Evolutionary conservation across 331 rosid species (phyloP), one percentile per base, ranked within the genome.

Genomic region (Stylosanthes scabra): DNA sequence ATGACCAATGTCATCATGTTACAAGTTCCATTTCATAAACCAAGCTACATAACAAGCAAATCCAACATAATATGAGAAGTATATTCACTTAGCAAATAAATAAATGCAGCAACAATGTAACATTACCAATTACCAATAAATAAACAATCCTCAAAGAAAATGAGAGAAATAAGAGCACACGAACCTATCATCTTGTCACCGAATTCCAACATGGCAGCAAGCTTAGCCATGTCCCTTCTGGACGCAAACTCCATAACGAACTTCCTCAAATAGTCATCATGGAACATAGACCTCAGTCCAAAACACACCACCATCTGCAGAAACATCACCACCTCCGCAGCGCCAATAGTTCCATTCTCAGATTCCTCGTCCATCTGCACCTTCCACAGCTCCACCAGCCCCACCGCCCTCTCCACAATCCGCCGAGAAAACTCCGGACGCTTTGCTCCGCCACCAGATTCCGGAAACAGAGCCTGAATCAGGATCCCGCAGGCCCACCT

Each of bases 401-500:
- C 59, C 11, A 59, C 80, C 1, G 91, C 96, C 49, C 87, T 87
- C 76, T 82, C 88, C 37, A 81, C 79, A 9, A 83, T 74, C 50
- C 77, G 82, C 59, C 86, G 75, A 1, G 90, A 76, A 55, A 84
- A 85, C 8, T 68, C 86, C 13, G 83, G 84, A 0, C 70, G 76
- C 41, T 78, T 71, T 7, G 71, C 61, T 67, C 27, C 57, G 3
- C 8, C 57, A 9, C n/a, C 7, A 0, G 71, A 28, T 2, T 79
- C 96, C 3, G 88, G 88, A 77, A 80, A 79, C 77, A 91, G 71
- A 5, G 86, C 91, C 75, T 89, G 96, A 75, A 91, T 71, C 83
- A 91, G 45, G 45, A 91, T 80, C 72, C 91, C 96, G 65, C 96
- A 89, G 2, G 91, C 97, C 97, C 96, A 91, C 57, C 97, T 75